Evolutionary conservation across 2,329 filamentous ascomycete species (phyloP).

Genomic region (Curvularia sp.): DNA sequence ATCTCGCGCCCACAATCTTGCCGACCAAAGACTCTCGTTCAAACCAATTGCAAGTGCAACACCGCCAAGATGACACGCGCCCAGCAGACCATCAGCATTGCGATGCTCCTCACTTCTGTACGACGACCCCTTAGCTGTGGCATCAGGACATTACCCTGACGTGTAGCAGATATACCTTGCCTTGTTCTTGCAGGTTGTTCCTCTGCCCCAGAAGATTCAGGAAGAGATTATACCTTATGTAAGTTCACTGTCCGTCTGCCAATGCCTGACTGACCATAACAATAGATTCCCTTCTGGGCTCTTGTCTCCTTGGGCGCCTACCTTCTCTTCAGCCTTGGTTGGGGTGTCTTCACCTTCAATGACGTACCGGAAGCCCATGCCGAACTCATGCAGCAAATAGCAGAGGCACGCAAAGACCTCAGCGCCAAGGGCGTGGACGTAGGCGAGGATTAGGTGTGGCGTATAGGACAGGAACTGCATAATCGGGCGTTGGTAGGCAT

Average conservation of each 20-base stretch:
- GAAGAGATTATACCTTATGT: conserved; percentile 89
- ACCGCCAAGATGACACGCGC: conserved; percentile 83
- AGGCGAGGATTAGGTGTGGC: conserved; percentile 61
- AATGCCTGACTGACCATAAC: conserved; percentile 12
- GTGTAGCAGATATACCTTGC: conserved; percentile 81
- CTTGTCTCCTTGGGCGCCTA: conserved; percentile 91
- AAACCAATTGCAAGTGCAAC: conserved; percentile 1
- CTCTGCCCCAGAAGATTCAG: conserved; percentile 78
- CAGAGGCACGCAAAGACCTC: conserved; percentile 76
- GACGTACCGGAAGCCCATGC: conserved; percentile 90
- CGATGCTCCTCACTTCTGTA: conserved; percentile 88
- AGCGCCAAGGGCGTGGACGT: conserved; percentile 77
- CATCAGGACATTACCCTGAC: conserved; percentile 27
- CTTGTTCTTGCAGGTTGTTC: conserved; percentile 82
- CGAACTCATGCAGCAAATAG: conserved; percentile 86
- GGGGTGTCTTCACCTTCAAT: conserved; percentile 94
- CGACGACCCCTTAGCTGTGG: conserved; percentile 39
- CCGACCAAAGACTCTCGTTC: conserved; percentile 36
- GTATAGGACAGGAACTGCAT: conserved; percentile 9
- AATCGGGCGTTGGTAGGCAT: conserved; percentile 7
- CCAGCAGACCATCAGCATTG: conserved; percentile 87
- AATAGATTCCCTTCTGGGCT: conserved; percentile 88
- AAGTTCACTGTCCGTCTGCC: conserved; percentile 53
- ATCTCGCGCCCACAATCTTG: conserved; percentile 13
- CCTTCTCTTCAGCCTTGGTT: conserved; percentile 89